Evolutionary conservation across 768 basidiomycete genomes (phyloP), one percentile per base, ranked within the genome.

Genomic region (Bullera alba): DNA sequence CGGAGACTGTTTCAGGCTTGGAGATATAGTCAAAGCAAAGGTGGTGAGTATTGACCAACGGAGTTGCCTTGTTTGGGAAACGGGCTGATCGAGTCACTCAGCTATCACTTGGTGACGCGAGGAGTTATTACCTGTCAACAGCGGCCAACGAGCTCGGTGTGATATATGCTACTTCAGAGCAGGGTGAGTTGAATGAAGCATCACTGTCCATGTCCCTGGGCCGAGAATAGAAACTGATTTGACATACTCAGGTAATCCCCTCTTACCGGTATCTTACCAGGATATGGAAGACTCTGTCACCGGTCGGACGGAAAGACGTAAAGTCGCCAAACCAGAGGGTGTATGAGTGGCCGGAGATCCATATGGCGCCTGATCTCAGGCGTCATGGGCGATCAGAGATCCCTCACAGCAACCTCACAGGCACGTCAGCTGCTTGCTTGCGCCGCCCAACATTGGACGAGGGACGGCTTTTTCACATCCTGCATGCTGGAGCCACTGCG

Each of bases 261-360:
- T 76, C 1, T 43, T 69, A 14, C 73, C 75, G 4, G 61, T 73
- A 2, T 66, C 60, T 16, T 76, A 74, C 67, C 71, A 74, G 51
- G 74, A 74, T 53, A 76, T 76, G 75, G 63, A 71, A 54, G 74
- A 75, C 57, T 54, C 67, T 7, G 41, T 60, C 5, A 74, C 73
- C 17, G 73, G 73, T 0, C 59, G 46, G 49, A 58, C 52, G 36
- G 75, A 76, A 54, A 51, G 54, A 35, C 49, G 75, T 22, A 76
- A 76, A 46, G 75, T 76, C 1, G 75, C 75, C 15, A 72, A 72
- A 37, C 70, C 70, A 0, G 68, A 72, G 42, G 63, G 64, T 14
- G 50, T 64, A 38, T 70, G 21, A 28, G 15, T 34, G 8, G 32
- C n/a, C n/a, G n/a, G n/a, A n/a, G n/a, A n/a, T n/a, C n/a, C n/a